Conservation (phyloP, 495 filamentous ascomycete species). For the Annulohypoxylon maeteangense region DNA sequence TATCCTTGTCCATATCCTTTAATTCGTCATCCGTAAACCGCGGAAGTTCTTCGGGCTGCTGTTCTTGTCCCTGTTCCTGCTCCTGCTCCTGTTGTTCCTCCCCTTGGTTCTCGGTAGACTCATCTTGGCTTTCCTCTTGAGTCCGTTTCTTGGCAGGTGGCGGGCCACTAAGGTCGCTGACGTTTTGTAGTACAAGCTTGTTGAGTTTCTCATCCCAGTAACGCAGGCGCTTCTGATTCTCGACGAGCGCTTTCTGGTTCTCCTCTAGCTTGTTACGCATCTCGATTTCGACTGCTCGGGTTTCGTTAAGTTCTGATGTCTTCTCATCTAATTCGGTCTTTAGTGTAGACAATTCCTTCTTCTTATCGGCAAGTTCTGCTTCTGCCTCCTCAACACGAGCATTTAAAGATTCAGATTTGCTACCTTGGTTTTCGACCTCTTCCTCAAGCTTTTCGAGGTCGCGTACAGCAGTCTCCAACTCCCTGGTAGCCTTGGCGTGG, state of each 20-base stretch:
- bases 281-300: constrained; percentile 90
- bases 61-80: constrained; percentile 33
- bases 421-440: constrained; percentile 79
- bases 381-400: constrained; percentile 86
- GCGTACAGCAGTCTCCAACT: constrained; percentile 73
- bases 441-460: constrained; percentile 80
- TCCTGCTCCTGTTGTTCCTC: constrained; percentile 46
- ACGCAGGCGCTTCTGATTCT: constrained; percentile 84
- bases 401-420: constrained; percentile 75
- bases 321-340: constrained; percentile 90
- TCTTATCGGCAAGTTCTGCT: constrained; percentile 81
- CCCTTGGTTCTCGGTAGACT: constrained; percentile 34
- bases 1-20: constrained; percentile 88
- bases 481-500: constrained; percentile 75
- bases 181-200: constrained; percentile 81
- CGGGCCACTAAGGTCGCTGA: constrained; percentile 73
- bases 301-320: constrained; percentile 87
- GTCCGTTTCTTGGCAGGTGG: constrained; percentile 45
- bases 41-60: constrained; percentile 67
- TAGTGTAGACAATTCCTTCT: constrained; percentile 77
- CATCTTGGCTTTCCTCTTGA: constrained; percentile 33
- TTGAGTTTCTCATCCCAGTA: constrained; percentile 91
- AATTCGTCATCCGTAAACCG: constrained; percentile 91
- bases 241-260: constrained; percentile 85
- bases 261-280: constrained; percentile 98